Conservation (phyloP, 2,329 filamentous ascomycete species). For the Trichoderma breve region DNA sequence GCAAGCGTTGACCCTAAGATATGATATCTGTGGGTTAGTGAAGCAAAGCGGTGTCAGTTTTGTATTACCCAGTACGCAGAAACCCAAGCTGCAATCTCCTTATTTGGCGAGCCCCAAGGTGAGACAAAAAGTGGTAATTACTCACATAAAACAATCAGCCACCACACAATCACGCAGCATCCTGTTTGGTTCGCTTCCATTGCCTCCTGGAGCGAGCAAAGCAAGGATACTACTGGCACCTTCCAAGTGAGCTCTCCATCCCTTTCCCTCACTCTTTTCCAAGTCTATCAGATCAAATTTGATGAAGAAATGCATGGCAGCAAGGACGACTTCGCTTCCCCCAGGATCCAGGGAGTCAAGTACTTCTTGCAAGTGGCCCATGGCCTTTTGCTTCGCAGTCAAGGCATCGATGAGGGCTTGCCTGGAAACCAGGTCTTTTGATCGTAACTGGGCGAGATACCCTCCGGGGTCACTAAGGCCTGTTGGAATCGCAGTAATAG, state of each 20-base stretch:
- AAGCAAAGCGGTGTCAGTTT: slow-evolving; percentile 13
- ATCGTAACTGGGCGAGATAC: slow-evolving; percentile 38
- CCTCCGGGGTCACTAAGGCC: slow-evolving; percentile 37
- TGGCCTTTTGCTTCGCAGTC: slow-evolving; percentile 47
- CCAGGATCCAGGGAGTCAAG: slow-evolving; percentile 40
- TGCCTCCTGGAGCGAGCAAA: slow-evolving; percentile 28
- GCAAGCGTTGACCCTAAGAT: slow-evolving; percentile 41
- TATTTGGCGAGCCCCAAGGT: neutral
- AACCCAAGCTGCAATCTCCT: neutral
- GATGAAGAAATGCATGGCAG: slow-evolving; percentile 51
- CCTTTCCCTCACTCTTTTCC: slow-evolving; percentile 40
- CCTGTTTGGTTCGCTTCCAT: slow-evolving; percentile 32
- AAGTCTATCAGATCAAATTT: slow-evolving; percentile 52
- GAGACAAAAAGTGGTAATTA: slow-evolving; percentile 13
- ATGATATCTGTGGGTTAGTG: slow-evolving; percentile 37
- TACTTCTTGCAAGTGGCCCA: slow-evolving; percentile 42
- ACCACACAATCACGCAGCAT: slow-evolving; percentile 46
- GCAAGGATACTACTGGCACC: slow-evolving; percentile 45
- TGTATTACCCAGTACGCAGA: neutral
- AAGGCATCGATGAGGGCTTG: slow-evolving; percentile 47
- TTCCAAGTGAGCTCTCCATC: slow-evolving; percentile 47
- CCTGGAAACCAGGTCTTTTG: slow-evolving; percentile 38
- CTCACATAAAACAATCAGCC: slow-evolving; percentile 49
- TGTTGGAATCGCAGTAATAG: slow-evolving; percentile 33
- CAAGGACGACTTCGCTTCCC: slow-evolving; percentile 47